Base-by-base conservation (phyloP, 2,329 filamentous ascomycete species). In the Pseudogymnoascus sp. region DNA sequence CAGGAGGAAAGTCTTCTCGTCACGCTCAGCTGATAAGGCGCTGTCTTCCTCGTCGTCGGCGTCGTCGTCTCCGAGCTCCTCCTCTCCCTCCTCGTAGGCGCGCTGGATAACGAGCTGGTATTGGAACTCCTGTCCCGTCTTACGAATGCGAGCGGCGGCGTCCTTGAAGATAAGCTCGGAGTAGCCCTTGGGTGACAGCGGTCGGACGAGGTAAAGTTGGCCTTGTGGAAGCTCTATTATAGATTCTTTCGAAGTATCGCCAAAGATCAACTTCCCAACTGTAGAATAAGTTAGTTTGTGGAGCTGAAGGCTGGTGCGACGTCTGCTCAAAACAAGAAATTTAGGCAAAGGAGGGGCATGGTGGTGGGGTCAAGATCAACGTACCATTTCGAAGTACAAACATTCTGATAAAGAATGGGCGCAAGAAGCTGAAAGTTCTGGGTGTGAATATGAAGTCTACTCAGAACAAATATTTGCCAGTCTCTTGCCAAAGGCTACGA, bases 131-230 rank as follows among this genome's bases (percentile, higher is more conserved):
- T 96, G 92, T 17, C 90, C 92, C 13, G 94, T 97, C 66, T 91
- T 87, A 67, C 95, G 89, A 71, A 99, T 95, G 66, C 89, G 91
- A 61, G 93, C 91, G 55, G 91, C 90, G 39, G 92, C 89, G 85
- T 99, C 94, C 76, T 94, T 96, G 82, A 97, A 99, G 76, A 99
- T 96, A 73, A 97, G 91, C 76, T 99, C 94, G 1, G 93, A 97
- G 75, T 97, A 97, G 67, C 94, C 94, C 76, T 99, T 99, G 63
- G 93, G 92, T 6, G 93, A 97, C 59, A 91, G 84, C 9, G 94
- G 94, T 70, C 94, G 90, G 70, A 99, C 94, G 68, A 99, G 88
- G 76, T 97, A 99, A 48, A 99, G 90, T 76, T 97, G 92, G 73
- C 94, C 94, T 76, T 97, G 92, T 13, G 92, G 87, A 44, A 99